Evolutionary conservation across 768 basidiomycete genomes (phyloP).

Genomic region (Termitomyces bulborhizus): DNA sequence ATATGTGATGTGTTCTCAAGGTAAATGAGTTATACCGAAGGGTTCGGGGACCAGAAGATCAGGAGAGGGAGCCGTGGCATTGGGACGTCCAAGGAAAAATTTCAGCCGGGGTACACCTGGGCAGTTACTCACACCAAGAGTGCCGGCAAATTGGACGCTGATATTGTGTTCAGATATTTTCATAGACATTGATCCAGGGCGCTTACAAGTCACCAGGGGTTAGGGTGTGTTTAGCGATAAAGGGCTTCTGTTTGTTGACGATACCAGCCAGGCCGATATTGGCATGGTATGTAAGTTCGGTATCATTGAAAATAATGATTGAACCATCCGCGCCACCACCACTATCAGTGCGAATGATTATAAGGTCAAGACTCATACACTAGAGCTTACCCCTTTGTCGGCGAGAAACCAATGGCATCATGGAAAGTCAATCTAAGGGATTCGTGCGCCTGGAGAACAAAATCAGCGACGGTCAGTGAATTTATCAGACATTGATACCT

Average conservation of each 20-base stretch:
- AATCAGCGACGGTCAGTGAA: not conserved
- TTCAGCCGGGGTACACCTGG: not conserved
- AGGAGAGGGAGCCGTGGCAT: not conserved
- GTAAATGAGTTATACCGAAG: not conserved
- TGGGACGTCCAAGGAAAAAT: not conserved
- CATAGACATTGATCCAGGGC: not conserved
- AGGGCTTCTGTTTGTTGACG: not conserved
- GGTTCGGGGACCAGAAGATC: not conserved
- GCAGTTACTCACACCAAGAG: slow-evolving; percentile 1
- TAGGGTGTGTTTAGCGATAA: not conserved
- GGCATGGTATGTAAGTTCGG: not conserved
- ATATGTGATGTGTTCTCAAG: not conserved
- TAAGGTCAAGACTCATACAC: not conserved
- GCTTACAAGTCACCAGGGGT: slow-evolving; percentile 1
- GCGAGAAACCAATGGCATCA: not conserved
- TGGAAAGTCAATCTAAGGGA: not conserved
- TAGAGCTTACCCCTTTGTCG: not conserved
- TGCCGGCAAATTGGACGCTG: not conserved
- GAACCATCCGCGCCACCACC: slow-evolving; percentile 2
- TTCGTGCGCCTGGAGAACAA: not conserved
- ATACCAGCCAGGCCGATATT: not conserved
- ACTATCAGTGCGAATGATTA: not conserved
- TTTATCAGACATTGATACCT: not conserved
- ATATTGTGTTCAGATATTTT: not conserved
- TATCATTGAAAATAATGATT: not conserved